Evolutionary conservation across 257 asterid genomes (phyloP), one percentile per base, ranked within the genome.

Genomic region (Datura wrightii): DNA sequence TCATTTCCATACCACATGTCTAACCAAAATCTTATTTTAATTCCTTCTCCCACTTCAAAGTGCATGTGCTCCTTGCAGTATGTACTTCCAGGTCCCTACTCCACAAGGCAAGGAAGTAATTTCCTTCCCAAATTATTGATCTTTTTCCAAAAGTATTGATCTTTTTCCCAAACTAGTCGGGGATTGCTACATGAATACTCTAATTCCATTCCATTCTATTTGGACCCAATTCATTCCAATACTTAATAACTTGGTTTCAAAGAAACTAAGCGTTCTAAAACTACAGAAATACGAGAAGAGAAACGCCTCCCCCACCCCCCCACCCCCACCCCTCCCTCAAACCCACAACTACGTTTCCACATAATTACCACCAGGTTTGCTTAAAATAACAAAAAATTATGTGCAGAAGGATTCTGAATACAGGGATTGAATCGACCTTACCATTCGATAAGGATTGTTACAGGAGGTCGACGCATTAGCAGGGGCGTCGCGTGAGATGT

Each of bases 401-500:
- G 34, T 16, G 15, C 8, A n/a, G 34, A 69, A 16, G 54, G 36
- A 41, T 8, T 41, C 0, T 41, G 79, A 69, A 69, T 42, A 42
- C 53, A 70, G 6, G 36, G 41, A 65, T 67, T 15, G 31, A 0
- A 67, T 37, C 50, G 15, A 67, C 37, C 6, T 67, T 39, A 67
- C 78, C 50, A 67, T 37, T 39, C 78, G 24, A 67, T 67, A 39
- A 39, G 52, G 82, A 78, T 78, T 78, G 46, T 78, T 34, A 37
- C 82, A 78, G 31, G 82, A 78, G 15, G 15, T 78, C 6, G 82
- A 78, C 2, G 63, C 13, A 52, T 52, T 52, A 2, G 82, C 62
- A 52, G 82, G 82, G 46, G 82, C 82, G 82, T 63, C 63, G 82
- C 82, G 82, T 78, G 82, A 78, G 63, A 78, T 31, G 2, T 78